Conservation (phyloP, 768 basidiomycete genomes). For the Lactifluus echinatus region DNA sequence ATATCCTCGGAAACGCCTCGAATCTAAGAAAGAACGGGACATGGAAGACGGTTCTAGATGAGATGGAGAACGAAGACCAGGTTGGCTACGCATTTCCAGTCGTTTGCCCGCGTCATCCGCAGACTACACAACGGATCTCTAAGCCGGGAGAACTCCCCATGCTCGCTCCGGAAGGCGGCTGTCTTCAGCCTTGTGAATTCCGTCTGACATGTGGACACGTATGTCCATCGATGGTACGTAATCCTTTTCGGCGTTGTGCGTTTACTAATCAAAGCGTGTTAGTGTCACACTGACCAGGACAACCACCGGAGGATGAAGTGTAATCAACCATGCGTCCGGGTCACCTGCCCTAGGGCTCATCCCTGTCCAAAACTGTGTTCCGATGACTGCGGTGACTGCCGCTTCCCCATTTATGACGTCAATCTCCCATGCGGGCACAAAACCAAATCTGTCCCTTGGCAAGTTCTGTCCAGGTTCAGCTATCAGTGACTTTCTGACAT, state of each 20-base stretch:
- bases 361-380: slow-evolving; percentile 26
- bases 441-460: slow-evolving; percentile 24
- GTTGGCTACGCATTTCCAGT: slow-evolving; percentile 7
- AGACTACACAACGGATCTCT: neutral
- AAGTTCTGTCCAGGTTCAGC: neutral
- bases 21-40: slow-evolving; percentile 45
- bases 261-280: neutral
- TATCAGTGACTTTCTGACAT: neutral
- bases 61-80: slow-evolving; percentile 39
- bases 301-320: slow-evolving; percentile 23
- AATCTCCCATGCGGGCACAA: slow-evolving; percentile 26
- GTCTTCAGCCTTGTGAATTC: slow-evolving; percentile 25
- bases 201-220: slow-evolving; percentile 27
- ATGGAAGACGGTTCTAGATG: slow-evolving; percentile 52
- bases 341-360: slow-evolving; percentile 22
- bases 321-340: slow-evolving; percentile 20
- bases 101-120: slow-evolving; percentile 18
- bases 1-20: slow-evolving; percentile 58
- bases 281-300: slow-evolving; percentile 23
- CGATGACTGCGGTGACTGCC: slow-evolving; percentile 25
- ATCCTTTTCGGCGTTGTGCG: neutral
- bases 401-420: slow-evolving; percentile 21
- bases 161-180: slow-evolving; percentile 25
- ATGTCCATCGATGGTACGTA: slow-evolving; percentile 25
- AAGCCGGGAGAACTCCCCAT: slow-evolving; percentile 13